Percentiles rank a stretch among this genome's conserved stretches.
Evolutionary conservation across 352 stramenopile genomes (phyloP).

Genomic region (Phytophthora agathidicida): DNA sequence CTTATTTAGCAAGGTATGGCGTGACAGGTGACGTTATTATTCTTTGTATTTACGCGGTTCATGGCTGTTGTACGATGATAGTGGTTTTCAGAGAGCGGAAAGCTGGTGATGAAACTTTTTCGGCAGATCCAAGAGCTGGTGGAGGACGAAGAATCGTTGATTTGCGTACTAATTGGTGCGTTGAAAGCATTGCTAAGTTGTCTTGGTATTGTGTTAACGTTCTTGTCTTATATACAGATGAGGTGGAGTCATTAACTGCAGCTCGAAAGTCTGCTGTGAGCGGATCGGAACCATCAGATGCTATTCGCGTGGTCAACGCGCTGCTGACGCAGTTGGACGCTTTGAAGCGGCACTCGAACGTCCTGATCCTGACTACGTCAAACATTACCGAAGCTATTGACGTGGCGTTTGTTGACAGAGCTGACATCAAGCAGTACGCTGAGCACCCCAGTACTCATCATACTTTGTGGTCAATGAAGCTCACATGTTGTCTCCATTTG

Average conservation of each 20-base stretch:
- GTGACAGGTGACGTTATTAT: background rate
- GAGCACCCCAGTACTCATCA: background rate
- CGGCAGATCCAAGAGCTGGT: conserved; percentile 91
- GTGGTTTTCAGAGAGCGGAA: conserved; percentile 96
- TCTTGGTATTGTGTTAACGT: background rate
- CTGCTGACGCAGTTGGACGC: conserved; percentile 90
- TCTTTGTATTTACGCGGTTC: background rate
- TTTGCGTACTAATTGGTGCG: conserved; percentile 91
- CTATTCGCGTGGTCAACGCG: conserved; percentile 93
- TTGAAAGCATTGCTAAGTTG: background rate
- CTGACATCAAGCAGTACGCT: conserved; percentile 92
- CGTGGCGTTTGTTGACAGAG: conserved; percentile 92
- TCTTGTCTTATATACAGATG: conserved; percentile 52
- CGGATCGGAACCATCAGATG: conserved; percentile 90
- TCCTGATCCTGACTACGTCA: conserved; percentile 94
- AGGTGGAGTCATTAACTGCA: conserved; percentile 93
- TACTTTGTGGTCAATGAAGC: background rate
- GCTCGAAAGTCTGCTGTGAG: conserved; percentile 70
- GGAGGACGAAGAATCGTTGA: conserved; percentile 85
- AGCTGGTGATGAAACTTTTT: conserved; percentile 94
- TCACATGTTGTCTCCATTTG: background rate
- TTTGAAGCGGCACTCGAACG: conserved; percentile 84
- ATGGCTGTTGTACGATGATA: conserved; percentile 24
- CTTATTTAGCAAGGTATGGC: conserved; percentile 86
- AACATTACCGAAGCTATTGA: conserved; percentile 94